These are phyloP conservation scores for Aspergillus costaricaensis DNA, from an alignment of 2,329 filamentous ascomycete species.

Conservation along the genomic window DNA sequence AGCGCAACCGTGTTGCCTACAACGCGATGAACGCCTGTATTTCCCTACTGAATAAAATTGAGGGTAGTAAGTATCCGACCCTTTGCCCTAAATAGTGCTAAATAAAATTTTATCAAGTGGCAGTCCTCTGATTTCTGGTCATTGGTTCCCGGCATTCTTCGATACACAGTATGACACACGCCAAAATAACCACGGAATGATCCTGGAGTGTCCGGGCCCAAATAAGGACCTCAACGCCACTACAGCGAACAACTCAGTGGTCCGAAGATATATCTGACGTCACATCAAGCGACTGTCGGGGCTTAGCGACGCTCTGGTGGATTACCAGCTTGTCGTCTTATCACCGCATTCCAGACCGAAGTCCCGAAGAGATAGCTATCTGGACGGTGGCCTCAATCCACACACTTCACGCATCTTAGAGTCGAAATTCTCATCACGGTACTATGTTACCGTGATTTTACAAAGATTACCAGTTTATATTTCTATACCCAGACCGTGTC, in stretches of 20 bases:
- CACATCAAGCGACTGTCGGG: neutral
- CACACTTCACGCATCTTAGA: neutral
- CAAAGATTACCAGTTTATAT: neutral
- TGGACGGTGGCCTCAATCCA: neutral
- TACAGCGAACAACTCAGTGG: neutral
- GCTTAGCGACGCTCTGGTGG: neutral
- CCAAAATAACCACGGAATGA: neutral
- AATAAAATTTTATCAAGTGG: neutral
- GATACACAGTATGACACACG: neutral
- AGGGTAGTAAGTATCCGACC: slow-evolving; percentile 8
- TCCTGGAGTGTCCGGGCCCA: neutral
- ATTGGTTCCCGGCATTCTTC: too few relatives aligned
- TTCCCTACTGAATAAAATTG: slow-evolving; percentile 13
- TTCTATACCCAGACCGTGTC: neutral
- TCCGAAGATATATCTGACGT: neutral
- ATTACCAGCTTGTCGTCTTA: neutral
- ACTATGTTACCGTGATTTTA: neutral
- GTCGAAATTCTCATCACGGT: neutral
- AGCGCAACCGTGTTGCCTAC: slow-evolving; percentile 23
- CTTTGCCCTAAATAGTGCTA: neutral
- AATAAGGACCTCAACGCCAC: neutral
- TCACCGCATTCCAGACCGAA: neutral
- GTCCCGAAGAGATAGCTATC: neutral
- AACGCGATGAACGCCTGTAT: slow-evolving; percentile 26
- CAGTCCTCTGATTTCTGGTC: too few relatives aligned